phyloP scores from a whole-genome alignment of 2,329 filamentous ascomycete species.

The Ceratocystis harringtonii region DNA sequence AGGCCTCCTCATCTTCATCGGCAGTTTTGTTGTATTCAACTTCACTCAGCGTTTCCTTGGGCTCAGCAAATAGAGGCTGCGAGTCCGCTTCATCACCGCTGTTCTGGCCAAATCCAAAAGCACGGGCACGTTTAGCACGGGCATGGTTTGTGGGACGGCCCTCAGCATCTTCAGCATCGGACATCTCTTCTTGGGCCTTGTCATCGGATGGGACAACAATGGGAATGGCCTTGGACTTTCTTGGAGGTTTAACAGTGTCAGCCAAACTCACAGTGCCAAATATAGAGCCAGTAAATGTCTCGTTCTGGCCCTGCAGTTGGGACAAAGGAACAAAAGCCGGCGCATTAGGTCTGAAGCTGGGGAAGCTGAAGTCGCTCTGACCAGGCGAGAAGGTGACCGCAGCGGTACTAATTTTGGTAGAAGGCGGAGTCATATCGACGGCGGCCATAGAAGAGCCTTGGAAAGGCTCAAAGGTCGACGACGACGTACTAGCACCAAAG shows the following conservation, averaged over 20 bases:
- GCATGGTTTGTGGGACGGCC: constrained; percentile 45
- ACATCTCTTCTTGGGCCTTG: constrained; percentile 21
- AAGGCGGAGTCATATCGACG: constrained; percentile 25
- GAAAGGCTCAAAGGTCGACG: constrained; percentile 36
- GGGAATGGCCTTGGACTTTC: constrained; percentile 69
- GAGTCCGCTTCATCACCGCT: constrained; percentile 50
- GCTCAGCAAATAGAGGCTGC: constrained; percentile 58
- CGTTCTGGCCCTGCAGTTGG: constrained; percentile 31
- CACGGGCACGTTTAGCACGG: constrained; percentile 61
- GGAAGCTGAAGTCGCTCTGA: constrained; percentile 52
- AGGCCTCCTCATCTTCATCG: constrained; percentile 26
- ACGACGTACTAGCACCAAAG: constrained; percentile 26
- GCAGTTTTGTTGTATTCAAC: constrained; percentile 20
- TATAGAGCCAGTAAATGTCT: constrained; percentile 38
- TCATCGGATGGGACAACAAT: constrained; percentile 49
- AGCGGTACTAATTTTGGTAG: constrained; percentile 48
- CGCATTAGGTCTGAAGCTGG: constrained; percentile 61
- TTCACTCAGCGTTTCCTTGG: constrained; percentile 19
- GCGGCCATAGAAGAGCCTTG: constrained; percentile 27
- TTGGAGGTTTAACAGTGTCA: constrained; percentile 49
- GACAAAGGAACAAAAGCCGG: constrained; percentile 56
- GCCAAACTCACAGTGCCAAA: constrained; percentile 55
- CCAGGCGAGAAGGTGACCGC: constrained; percentile 58
- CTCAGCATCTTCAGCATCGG: constrained; percentile 34
- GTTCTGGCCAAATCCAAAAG: constrained; percentile 24